Base-by-base conservation (phyloP, 768 basidiomycete genomes). In the Psilocybe cyanescens region DNA sequence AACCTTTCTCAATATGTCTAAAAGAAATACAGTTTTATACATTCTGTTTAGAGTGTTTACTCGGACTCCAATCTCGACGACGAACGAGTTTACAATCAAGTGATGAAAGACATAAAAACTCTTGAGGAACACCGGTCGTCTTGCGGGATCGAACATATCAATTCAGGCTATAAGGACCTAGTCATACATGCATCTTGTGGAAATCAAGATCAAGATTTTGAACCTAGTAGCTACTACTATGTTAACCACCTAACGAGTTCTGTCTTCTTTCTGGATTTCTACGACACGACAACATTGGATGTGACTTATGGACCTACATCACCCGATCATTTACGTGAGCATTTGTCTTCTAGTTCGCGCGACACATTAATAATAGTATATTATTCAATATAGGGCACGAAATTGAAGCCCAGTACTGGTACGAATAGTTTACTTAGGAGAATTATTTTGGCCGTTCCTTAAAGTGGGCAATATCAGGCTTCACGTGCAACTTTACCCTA, bases 61-160 rank as follows among this genome's bases (percentile, higher is more conserved):
- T 86, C 86, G 0, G 87, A 89, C 58, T 79, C 79, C 30, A 68
- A 88, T 62, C 71, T 88, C 16, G 79, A 76, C 31, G 75, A 87
- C 17, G 8, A 39, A 0, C 68, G 64, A 0, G 69, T 79, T 6
- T 63, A 68, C 5, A 37, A 44, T 0, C 77, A 79, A 29, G 72
- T 86, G 1, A 72, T 75, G 4, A 67, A 69, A 11, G 82, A 77
- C 50, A 74, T 78, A 3, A 41, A 52, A 3, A 63, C 53, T 80
- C 12, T 65, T 73, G 7, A 68, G 72, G n/a, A 73, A 74, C 55
- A 65, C 14, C 0, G 41, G 11, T 7, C 11, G 6, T 35, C 74
- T 9, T 63, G 61, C 0, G 65, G 39, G 0, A 59, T 69, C 4
- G 19, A 68, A 4, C 3, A n/a, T 12, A 59, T 79, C 9, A 61